These are phyloP conservation scores for Mucor saturninus DNA, from an alignment of 371 early-diverging fungal genomes.

Conservation along the genomic window DNA sequence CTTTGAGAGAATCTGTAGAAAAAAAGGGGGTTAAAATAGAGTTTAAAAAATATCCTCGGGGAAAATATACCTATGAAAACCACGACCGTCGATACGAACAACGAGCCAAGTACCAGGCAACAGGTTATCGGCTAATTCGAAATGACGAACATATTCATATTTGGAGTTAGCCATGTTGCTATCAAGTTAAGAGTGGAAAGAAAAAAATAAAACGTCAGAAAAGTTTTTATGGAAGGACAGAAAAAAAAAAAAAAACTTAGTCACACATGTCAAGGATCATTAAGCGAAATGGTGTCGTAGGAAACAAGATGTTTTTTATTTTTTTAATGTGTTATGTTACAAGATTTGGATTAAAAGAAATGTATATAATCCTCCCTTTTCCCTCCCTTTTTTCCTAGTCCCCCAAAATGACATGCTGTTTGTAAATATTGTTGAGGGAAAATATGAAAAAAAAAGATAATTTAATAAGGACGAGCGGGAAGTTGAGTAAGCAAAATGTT, in stretches of 20 bases:
- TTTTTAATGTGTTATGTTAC: conserved; percentile 12
- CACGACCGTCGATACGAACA: conserved; percentile 93
- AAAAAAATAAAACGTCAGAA: not conserved
- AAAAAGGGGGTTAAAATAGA: not conserved
- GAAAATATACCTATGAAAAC: conserved; percentile 77
- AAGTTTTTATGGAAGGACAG: not conserved
- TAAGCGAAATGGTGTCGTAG: not conserved
- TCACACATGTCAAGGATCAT: not conserved
- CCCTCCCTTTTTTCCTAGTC: not conserved
- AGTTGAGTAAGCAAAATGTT: conserved; percentile 86
- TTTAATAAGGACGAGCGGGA: conserved; percentile 48
- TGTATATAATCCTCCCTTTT: no score
- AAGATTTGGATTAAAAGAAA: conserved; percentile 5
- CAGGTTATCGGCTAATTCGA: conserved; percentile 79
- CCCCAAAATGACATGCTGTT: conserved; percentile 5
- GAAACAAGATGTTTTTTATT: conserved; percentile 3
- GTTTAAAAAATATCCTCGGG: not conserved
- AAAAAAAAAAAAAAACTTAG: not conserved
- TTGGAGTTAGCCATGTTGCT: conserved; percentile 84
- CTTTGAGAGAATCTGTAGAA: conserved; percentile 72
- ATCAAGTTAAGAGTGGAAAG: not conserved
- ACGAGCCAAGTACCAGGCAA: conserved; percentile 88
- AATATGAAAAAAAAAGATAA: not conserved
- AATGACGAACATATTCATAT: conserved; percentile 91
- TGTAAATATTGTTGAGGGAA: not conserved